Evolutionary conservation across 2,329 filamentous ascomycete species (phyloP), one percentile per base, ranked within the genome.

Genomic region (Zymoseptoria pseudotritici): DNA sequence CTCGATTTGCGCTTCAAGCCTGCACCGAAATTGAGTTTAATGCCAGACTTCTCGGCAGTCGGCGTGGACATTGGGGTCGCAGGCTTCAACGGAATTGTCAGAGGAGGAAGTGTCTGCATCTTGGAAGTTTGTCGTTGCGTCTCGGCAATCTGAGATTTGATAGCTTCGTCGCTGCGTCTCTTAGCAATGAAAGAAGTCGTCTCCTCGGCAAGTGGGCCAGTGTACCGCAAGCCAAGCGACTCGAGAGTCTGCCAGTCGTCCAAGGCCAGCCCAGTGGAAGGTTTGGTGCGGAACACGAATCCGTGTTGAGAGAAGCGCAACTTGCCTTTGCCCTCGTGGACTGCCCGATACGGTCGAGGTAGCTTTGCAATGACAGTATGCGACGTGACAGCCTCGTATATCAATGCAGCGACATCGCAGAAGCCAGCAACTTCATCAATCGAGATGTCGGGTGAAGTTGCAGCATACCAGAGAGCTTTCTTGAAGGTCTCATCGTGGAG

Each of bases 271-370:
- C 63, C 64, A 49, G 65, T 70, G 31, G 52, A 53, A 17, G 73
- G 73, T 26, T 57, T 60, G 5, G 65, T 71, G 17, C 70, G 63
- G 54, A 64, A 69, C 17, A 58, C 54, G 26, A 57, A 59, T 4
- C 66, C 63, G n/a, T 69, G 60, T 24, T 63, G 63, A 8, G 55
- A 65, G 64, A 76, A 75, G 1, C 59, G 63, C n/a, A 76, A 53
- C 57, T 69, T 72, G 22, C 78, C 82, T 66, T 80, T 79, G 57
- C 83, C 83, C 21, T 80, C 62, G 64, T 84, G 75, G 65, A 80
- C 72, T 29, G 78, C 78, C 58, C 74, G 77, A 81, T 82, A 87
- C 67, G 83, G 85, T 11, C 78, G 79, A 24, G 84, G 85, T 59
- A 81, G 79, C 61, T 77, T 78, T 56, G 87, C 66, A 9, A 67